phyloP scores from a whole-genome alignment of 345 rosid genomes.

The Sonneratia alba region DNA sequence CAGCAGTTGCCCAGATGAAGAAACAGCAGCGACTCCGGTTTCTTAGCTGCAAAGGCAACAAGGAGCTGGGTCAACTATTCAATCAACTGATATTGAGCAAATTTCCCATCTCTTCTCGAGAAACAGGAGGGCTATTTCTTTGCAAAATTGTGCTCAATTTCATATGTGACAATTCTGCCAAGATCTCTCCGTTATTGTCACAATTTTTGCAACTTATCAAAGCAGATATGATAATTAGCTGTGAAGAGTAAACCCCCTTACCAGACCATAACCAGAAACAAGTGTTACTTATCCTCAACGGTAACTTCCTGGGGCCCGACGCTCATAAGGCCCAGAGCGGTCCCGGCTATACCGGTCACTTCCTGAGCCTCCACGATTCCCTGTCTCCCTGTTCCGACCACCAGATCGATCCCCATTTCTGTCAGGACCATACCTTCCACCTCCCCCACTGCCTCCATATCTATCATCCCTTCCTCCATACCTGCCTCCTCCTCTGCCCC shows the following conservation, averaged over 20 bases:
- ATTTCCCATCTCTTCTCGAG: no score
- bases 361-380: conserved; percentile 65
- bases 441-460: conserved; percentile 41
- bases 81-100: no score
- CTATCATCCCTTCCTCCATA: conserved; percentile 19
- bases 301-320: conserved; percentile 51
- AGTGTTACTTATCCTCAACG: conserved; percentile 28
- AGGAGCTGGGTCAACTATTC: neutral
- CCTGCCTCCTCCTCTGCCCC: conserved; percentile 26
- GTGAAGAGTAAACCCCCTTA: neutral
- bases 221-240: conserved; percentile 18
- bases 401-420: conserved; percentile 68
- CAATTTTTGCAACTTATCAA: neutral
- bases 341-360: conserved; percentile 69
- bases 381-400: conserved; percentile 59
- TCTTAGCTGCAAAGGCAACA: conserved; percentile 11
- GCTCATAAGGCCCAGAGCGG: conserved; percentile 75
- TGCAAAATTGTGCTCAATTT: no score
- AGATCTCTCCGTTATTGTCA: neutral
- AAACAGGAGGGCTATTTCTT: no score
- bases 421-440: conserved; percentile 76
- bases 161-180: no score
- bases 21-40: conserved; percentile 19
- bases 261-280: neutral
- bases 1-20: conserved; percentile 14